Base-by-base conservation (phyloP, 768 basidiomycete species). In the Leccinellum rugosiceps region DNA sequence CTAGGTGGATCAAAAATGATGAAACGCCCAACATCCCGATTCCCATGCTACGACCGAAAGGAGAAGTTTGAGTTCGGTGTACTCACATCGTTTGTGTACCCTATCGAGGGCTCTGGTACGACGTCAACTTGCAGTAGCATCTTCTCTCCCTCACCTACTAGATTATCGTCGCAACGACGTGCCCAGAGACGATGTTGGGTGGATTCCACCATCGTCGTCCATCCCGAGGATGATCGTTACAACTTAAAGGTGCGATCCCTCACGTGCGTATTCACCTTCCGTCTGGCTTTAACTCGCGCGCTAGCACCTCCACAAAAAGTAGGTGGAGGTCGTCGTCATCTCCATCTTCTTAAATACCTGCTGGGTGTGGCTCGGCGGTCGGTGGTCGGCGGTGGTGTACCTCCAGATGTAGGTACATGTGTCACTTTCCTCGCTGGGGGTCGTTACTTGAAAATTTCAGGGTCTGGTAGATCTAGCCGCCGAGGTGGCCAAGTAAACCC, bases 151-250 rank as follows among this genome's bases (percentile, higher is more conserved):
- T 57, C 88, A 94, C 95, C 53, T 94, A 97, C 68, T 87, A 80
- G 68, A 88, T 99, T 58, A 79, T 97, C 52, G 86, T 99, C 35
- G 96, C 97, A 1, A 99, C 97, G 1, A 98, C 96, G 5, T 92
- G 97, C 77, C 95, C 95, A 0, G 97, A 98, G 74, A 98, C 96
- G 0, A 95, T 98, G 92, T 81, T 99, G 0, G 97, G 97, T 34
- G n/a, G 96, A 98, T 80, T 93, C 94, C 2, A 96, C 92, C 26
- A 88, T 99, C 25, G 97, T 96, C 30, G 92, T 98, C 0, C 95
- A 99, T 73, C 95, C 94, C 3, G 84, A 95, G 57, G 96, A 98
- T 70, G 75, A 82, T 9, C 85, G 95, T 11, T 98, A 98, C 76
- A n/a, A n/a, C n/a, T n/a, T n/a, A n/a, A 94, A 80, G 74, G 87